Conservation (phyloP, 2,329 filamentous ascomycete genomes). For the Periconia sp. region DNA sequence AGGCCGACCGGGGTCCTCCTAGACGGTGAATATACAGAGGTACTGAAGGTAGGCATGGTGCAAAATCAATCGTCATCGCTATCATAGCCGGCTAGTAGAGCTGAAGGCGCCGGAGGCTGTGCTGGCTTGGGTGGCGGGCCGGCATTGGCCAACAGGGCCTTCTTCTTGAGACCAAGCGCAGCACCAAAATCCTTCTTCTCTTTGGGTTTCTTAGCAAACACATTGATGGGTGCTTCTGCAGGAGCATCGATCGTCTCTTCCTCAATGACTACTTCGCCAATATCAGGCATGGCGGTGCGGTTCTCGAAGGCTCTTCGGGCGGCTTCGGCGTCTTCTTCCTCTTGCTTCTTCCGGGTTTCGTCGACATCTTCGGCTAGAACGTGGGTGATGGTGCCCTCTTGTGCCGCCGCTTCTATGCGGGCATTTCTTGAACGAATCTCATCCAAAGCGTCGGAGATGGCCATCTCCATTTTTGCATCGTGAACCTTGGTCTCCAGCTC, state of each 20-base stretch:
- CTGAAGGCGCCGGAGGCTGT: not conserved
- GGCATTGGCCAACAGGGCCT: slow-evolving; percentile 11
- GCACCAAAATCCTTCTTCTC: slow-evolving; percentile 82
- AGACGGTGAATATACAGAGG: not conserved
- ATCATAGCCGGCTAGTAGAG: slow-evolving; percentile 1
- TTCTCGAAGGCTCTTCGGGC: slow-evolving; percentile 74
- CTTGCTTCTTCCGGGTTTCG: slow-evolving; percentile 64
- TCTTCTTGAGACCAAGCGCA: slow-evolving; percentile 75
- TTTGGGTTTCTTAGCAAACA: slow-evolving; percentile 76
- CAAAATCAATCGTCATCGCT: slow-evolving; percentile 1
- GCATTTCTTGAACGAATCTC: slow-evolving; percentile 93
- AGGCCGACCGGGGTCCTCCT: not conserved
- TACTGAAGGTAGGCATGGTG: not conserved
- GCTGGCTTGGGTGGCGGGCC: not conserved
- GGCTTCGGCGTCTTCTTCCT: slow-evolving; percentile 80
- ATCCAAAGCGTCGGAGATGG: slow-evolving; percentile 90
- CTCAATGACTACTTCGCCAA: slow-evolving; percentile 55
- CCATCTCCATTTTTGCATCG: slow-evolving; percentile 94
- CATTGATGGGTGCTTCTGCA: slow-evolving; percentile 43
- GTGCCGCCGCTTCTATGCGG: slow-evolving; percentile 73
- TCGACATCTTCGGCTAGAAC: slow-evolving; percentile 57
- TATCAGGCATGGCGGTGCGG: slow-evolving; percentile 45
- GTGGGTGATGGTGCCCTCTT: slow-evolving; percentile 60
- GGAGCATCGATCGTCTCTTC: slow-evolving; percentile 45
- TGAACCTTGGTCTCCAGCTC: slow-evolving; percentile 91